Evolutionary conservation across 2,329 filamentous ascomycete genomes (phyloP), one percentile per base, ranked within the genome.

Genomic region (Fusarium xylarioides): DNA sequence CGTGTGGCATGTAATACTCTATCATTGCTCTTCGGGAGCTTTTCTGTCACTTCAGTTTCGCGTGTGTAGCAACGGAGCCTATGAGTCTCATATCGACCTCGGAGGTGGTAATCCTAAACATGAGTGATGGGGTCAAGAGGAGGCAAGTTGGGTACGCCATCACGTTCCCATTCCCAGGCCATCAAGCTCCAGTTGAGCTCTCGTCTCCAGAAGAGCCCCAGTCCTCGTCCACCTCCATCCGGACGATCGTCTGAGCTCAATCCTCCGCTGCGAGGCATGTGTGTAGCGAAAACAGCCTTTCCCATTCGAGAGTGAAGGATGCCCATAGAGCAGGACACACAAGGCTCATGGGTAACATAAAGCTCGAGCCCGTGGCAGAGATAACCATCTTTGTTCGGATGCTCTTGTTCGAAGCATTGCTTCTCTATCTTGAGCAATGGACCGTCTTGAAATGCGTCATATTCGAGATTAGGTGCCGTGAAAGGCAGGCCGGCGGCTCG

Each of bases 261-360:
- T 47, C 94, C 95, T 55, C 95, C 95, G 18, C 93, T 97, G 71
- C 90, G 84, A 52, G 89, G 88, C 92, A 97, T 96, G 62, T 93
- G 89, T 70, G 91, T 87, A 71, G 90, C 90, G 82, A 97, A 97
- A 43, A 97, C 88, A 57, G 95, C 93, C 59, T 92, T 91, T 49
- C 93, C 91, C 87, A 99, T 97, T 56, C 96, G 90, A 14, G 95
- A 98, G 80, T 98, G 95, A 28, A 98, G 87, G 76, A 98, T 92
- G 3, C 94, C 96, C 96, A 98, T 98, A 40, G 93, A 94, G 83
- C 96, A 99, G 89, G 97, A 97, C 68, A 97, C 89, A 80, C 96
- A 99, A 10, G 96, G 96, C 83, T 99, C 96, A 79, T 98, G 95
- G 5, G 95, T 97, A 68, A 97, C 87, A 83, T 98, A 98, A 63